Percentiles rank a stretch among this genome's conserved stretches.
phyloP scores from a whole-genome alignment of 495 filamentous ascomycete genomes.

The Neurospora sp. region DNA sequence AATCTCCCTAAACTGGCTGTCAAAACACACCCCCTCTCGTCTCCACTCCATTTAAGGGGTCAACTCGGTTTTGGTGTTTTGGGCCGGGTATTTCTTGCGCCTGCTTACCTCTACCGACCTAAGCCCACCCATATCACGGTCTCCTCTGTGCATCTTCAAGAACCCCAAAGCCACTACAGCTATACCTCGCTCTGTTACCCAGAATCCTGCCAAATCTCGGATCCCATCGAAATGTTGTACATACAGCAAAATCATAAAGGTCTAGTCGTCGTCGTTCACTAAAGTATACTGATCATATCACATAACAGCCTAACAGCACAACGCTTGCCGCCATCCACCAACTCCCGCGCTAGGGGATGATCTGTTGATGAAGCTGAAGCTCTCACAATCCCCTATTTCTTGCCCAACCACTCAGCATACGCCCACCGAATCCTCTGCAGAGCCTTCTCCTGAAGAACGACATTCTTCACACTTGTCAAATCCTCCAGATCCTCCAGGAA shows the following conservation, averaged over 20 bases:
- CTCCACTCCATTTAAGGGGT: not conserved
- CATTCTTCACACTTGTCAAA: slow-evolving; percentile 66
- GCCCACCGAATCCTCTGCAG: slow-evolving; percentile 77
- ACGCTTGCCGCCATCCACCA: not conserved
- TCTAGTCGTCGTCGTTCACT: not conserved
- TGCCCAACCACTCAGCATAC: slow-evolving; percentile 63
- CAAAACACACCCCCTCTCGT: not conserved
- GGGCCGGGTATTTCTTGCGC: not conserved
- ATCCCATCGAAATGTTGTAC: not conserved
- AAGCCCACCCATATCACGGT: not conserved
- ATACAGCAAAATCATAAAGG: not conserved
- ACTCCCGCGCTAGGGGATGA: not conserved
- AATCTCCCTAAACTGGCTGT: not conserved
- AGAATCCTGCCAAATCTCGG: no score
- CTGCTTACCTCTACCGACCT: not conserved
- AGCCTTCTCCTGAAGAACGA: slow-evolving; percentile 62
- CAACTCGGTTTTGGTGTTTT: not conserved
- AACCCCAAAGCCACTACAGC: not conserved
- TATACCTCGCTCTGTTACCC: not conserved
- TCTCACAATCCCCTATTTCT: not conserved
- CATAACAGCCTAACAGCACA: not conserved
- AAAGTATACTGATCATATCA: not conserved
- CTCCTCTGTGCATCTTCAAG: not conserved
- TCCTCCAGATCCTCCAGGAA: slow-evolving; percentile 81
- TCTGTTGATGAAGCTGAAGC: not conserved